A percentile compares a stretch with the other conserved stretches of the same genome.
Evolutionary conservation across 2,329 filamentous ascomycete genomes (phyloP).

Genomic region (Colletotrichum sp.): DNA sequence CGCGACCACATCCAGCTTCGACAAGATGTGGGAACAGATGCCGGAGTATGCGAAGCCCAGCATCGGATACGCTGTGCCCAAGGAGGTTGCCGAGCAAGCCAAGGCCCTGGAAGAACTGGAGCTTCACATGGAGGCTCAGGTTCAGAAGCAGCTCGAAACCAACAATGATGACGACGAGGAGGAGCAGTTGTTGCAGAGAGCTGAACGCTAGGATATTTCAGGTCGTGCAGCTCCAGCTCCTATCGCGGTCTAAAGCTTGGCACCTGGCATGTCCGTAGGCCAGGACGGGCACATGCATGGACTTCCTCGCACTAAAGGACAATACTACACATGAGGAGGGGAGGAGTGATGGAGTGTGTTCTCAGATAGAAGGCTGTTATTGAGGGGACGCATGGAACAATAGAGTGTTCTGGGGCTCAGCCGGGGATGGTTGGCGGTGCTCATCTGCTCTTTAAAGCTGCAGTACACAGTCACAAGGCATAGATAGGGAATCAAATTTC

Average conservation of each 20-base stretch:
- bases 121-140: neutral
- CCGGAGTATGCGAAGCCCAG: constrained; percentile 33
- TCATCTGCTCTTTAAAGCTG: neutral
- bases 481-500: neutral
- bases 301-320: neutral
- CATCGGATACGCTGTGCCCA: constrained; percentile 19
- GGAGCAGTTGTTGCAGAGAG: neutral
- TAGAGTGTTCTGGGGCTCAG: neutral
- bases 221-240: neutral
- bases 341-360: neutral
- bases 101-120: neutral
- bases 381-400: neutral
- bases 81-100: neutral
- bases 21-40: constrained; percentile 35
- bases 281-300: neutral
- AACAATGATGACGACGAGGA: neutral
- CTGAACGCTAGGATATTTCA: neutral
- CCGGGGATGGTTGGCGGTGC: too few relatives aligned
- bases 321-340: too few relatives aligned
- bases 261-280: neutral
- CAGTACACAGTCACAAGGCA: neutral
- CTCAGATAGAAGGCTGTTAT: neutral
- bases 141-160: neutral
- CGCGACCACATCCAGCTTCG: constrained; percentile 18
- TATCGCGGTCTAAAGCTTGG: neutral